A percentile compares a stretch with the other conserved stretches of the same genome.
Evolutionary conservation across 306 rosid species (phyloP).

Genomic region (Sicyos baderoa): DNA sequence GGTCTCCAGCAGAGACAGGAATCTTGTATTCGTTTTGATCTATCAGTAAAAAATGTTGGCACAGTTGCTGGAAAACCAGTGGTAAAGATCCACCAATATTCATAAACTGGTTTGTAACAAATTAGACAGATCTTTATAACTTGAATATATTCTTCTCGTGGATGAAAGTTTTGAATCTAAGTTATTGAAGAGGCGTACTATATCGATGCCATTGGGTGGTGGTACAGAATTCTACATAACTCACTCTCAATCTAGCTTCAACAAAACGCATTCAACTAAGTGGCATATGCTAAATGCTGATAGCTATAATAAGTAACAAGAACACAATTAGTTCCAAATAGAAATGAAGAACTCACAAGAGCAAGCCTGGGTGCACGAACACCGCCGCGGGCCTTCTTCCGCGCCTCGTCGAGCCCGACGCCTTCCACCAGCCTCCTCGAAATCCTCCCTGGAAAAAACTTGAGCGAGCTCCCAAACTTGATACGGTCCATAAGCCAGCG

Average conservation of each 20-base stretch:
- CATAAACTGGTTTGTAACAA: no score
- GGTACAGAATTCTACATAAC: neutral
- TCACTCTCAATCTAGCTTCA: neutral
- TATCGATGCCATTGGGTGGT: no score
- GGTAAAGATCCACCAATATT: no score
- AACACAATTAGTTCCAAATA: neutral
- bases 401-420: conserved; percentile 52
- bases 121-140: neutral
- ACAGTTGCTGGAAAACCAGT: no score
- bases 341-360: conserved; percentile 50
- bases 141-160: neutral
- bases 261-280: neutral
- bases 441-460: conserved; percentile 58
- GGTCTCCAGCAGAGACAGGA: neutral
- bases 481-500: conserved; percentile 32
- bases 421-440: conserved; percentile 40
- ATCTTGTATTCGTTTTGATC: neutral
- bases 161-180: neutral
- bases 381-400: conserved; percentile 49
- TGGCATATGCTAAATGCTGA: neutral
- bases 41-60: neutral
- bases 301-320: neutral
- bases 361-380: conserved; percentile 78
- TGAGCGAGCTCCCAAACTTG: conserved; percentile 59
- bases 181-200: neutral